A percentile compares a stretch with the other conserved stretches of the same genome.
phyloP scores from a whole-genome alignment of 805 yeast genomes.

The Cyberlindnera mrakii region DNA sequence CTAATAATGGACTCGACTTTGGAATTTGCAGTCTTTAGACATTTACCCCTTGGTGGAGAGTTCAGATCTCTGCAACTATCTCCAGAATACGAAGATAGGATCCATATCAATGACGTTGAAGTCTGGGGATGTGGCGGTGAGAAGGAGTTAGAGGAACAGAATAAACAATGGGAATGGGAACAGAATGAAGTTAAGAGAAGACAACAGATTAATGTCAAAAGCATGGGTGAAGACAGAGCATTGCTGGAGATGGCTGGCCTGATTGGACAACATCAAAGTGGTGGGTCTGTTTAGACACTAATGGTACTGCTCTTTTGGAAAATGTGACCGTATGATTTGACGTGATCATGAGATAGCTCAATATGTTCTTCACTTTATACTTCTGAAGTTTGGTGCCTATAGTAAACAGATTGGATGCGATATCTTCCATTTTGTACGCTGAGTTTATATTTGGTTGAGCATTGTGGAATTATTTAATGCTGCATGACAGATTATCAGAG shows the following conservation, averaged over 20 bases:
- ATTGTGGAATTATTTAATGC: too few species aligned
- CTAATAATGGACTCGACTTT: conserved; percentile 70
- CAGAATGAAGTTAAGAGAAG: conserved; percentile 77
- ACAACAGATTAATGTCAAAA: conserved; percentile 58
- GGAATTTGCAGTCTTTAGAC: conserved; percentile 78
- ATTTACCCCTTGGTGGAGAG: conserved; percentile 51
- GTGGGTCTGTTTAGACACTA: conserved; percentile 37
- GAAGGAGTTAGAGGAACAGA: conserved; percentile 71
- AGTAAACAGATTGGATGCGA: too few species aligned
- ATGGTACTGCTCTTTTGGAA: too few species aligned
- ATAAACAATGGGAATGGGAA: conserved; percentile 86
- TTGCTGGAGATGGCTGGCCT: conserved; percentile 78
- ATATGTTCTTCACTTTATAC: too few species aligned
- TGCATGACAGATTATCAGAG: too few species aligned
- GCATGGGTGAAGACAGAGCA: conserved; percentile 77
- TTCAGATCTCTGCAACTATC: conserved; percentile 30
- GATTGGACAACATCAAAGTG: conserved; percentile 43
- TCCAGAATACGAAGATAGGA: conserved; percentile 57
- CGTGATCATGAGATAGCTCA: too few species aligned
- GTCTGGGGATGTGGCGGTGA: conserved; percentile 90
- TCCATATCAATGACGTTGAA: conserved; percentile 69
- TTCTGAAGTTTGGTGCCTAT: too few species aligned
- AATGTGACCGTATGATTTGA: background rate
- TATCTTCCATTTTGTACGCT: too few species aligned
- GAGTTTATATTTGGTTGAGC: too few species aligned